Evolutionary conservation across 2,329 filamentous ascomycete genomes (phyloP), one percentile per base, ranked within the genome.

Genomic region (Pseudogymnoascus sp.): DNA sequence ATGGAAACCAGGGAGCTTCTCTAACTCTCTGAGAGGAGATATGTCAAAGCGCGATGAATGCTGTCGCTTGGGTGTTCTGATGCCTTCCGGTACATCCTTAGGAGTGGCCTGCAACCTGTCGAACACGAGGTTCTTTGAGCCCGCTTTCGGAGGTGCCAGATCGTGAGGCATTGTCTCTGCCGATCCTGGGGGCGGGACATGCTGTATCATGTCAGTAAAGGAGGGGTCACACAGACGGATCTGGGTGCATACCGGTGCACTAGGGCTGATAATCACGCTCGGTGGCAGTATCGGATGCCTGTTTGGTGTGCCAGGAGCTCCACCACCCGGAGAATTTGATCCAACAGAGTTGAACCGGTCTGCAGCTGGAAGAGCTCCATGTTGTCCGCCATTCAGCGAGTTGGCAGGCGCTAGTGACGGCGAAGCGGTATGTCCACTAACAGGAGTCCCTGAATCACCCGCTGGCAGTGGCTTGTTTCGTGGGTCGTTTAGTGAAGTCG

Each of bases 91-190:
- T 64, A 96, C 90, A 76, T 99, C 94, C 75, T 96, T 96, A 59
- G 95, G 95, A 1, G 92, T 96, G 63, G 93, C 88, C 73, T 97
- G 91, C 64, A 97, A 83, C 64, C 91, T 85, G 73, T 95, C 90
- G 75, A 91, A 95, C 69, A 95, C 85, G 68, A 91, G 78, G 18
- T 91, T 94, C 79, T 97, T 97, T 71, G 89, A 84, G 60, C 91
- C 91, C 43, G 90, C 87, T 76, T 97, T 96, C 16, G 94, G 94
- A 60, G 94, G 94, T 30, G 91, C 91, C 62, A 99, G 86, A 73
- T 99, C 94, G 71, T 95, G 91, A 59, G 94, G 94, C 93, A 99
- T 97, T 5, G 93, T 97, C 78, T 99, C 94, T 65, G 92, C 89
- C 62, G 92, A 88, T 67, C 94, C 94, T 57, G 94, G 94, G 64